Percentiles rank a stretch among this genome's conserved stretches.
These are phyloP conservation scores for Sarocladiaceae sp. DNA, from an alignment of 2,329 filamentous ascomycete genomes.

Conservation along the genomic window DNA sequence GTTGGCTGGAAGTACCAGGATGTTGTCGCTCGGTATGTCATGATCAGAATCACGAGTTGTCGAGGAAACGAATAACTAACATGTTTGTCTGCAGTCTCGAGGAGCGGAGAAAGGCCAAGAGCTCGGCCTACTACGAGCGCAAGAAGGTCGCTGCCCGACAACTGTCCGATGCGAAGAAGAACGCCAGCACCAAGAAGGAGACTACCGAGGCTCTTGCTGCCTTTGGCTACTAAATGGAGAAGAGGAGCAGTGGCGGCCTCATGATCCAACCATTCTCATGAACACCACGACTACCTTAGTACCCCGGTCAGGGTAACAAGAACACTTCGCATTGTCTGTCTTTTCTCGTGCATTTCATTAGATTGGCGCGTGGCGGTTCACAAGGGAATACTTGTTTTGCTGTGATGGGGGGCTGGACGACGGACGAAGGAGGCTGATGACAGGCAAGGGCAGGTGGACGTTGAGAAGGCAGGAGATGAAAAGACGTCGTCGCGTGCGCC, in stretches of 20 bases:
- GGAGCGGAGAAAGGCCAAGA: conserved; percentile 99
- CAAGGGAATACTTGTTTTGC: conserved; percentile 42
- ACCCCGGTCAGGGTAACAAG: conserved; percentile 10
- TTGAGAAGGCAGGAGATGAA: neutral
- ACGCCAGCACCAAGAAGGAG: conserved; percentile 80
- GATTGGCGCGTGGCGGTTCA: conserved; percentile 49
- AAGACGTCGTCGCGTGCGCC: conserved; percentile 8
- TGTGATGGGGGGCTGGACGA: conserved; percentile 13
- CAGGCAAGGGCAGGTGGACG: neutral
- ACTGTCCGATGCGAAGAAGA: conserved; percentile 90
- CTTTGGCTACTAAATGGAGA: conserved; percentile 74
- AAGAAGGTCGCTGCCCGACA: conserved; percentile 96
- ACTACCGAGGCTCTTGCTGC: conserved; percentile 82
- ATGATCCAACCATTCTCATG: conserved; percentile 10
- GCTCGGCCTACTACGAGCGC: conserved; percentile 98
- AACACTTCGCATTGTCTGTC: conserved; percentile 31
- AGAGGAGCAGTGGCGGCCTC: conserved; percentile 9
- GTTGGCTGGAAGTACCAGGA: conserved; percentile 99
- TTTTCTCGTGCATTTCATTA: conserved; percentile 49
- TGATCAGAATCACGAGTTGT: neutral
- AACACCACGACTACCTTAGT: conserved; percentile 10
- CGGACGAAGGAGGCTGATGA: conserved; percentile 4
- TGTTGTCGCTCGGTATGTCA: conserved; percentile 88
- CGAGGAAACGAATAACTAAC: conserved; percentile 13
- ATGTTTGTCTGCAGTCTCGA: conserved; percentile 65